Evolutionary conservation across 805 yeast genomes (phyloP).

Genomic region (Starmerella bacillaris): DNA sequence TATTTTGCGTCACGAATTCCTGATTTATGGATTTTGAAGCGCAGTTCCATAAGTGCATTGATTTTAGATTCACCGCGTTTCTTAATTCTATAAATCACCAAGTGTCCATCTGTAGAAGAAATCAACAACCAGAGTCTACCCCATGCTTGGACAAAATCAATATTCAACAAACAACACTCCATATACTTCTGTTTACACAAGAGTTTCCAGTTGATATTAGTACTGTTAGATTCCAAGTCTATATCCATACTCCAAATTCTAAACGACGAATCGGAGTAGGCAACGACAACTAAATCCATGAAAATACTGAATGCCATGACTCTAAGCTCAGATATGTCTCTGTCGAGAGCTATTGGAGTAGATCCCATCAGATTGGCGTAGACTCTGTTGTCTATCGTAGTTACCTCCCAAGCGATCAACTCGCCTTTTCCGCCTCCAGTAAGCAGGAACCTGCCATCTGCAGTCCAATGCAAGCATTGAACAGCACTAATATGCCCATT

Average conservation of each 20-base stretch:
- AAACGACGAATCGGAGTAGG: slow-evolving; percentile 70
- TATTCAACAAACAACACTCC: slow-evolving; percentile 61
- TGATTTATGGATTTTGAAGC: slow-evolving; percentile 57
- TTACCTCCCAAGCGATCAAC: slow-evolving; percentile 57
- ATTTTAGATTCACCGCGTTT: slow-evolving; percentile 18
- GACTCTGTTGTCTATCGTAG: slow-evolving; percentile 25
- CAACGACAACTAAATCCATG: slow-evolving; percentile 36
- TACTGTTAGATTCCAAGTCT: slow-evolving; percentile 18
- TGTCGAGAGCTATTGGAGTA: slow-evolving; percentile 33
- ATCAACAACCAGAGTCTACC: slow-evolving; percentile 28
- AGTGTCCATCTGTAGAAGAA: slow-evolving; percentile 71
- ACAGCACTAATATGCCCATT: slow-evolving; percentile 79
- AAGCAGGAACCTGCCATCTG: slow-evolving; percentile 26
- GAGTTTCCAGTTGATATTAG: slow-evolving; percentile 17
- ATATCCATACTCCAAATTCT: slow-evolving; percentile 38
- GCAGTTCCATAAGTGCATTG: slow-evolving; percentile 2
- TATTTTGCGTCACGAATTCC: slow-evolving; percentile 51
- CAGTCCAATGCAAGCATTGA: slow-evolving; percentile 44
- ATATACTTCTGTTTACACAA: slow-evolving; percentile 39
- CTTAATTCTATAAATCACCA: slow-evolving; percentile 46
- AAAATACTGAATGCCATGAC: slow-evolving; percentile 65
- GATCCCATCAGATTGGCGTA: slow-evolving; percentile 33
- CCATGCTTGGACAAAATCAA: slow-evolving; percentile 27
- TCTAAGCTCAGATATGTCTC: slow-evolving; percentile 60
- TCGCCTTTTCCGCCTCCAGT: slow-evolving; percentile 66